A percentile compares a stretch with the other conserved stretches of the same genome.
Evolutionary conservation across 2,329 filamentous ascomycete species (phyloP).

Genomic region (Huntiella omanensis): DNA sequence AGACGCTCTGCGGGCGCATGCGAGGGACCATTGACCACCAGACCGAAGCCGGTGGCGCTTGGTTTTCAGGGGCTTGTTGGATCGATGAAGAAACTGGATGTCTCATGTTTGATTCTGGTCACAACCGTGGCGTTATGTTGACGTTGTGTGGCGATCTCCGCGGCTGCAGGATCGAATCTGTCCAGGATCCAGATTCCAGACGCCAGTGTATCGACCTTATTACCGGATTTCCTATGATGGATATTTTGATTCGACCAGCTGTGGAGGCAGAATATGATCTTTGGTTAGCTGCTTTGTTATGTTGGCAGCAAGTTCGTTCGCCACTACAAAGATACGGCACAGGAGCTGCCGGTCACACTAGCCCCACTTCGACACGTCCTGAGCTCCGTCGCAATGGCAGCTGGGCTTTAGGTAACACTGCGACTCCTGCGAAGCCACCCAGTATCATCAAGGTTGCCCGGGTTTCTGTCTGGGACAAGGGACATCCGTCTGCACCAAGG

Average conservation of each 20-base stretch:
- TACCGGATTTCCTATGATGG: conserved; percentile 14
- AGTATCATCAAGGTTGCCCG: conserved; percentile 94
- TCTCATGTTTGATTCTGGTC: conserved; percentile 51
- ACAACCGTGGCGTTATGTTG: conserved; percentile 3
- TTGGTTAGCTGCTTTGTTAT: conserved; percentile 64
- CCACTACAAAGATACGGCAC: conserved; percentile 29
- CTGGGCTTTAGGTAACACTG: conserved; percentile 5
- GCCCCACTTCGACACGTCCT: conserved; percentile 20
- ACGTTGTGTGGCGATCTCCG: conserved; percentile 9
- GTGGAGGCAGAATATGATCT: conserved; percentile 50
- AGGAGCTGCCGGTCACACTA: conserved; percentile 17
- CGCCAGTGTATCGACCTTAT: conserved; percentile 8
- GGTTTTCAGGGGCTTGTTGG: conserved; percentile 55
- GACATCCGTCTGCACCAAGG: conserved; percentile 32
- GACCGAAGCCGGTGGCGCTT: conserved; percentile 38
- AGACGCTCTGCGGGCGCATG: conserved; percentile 59
- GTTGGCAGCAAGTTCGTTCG: conserved; percentile 57
- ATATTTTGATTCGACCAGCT: conserved; percentile 46
- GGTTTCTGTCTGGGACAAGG: conserved; percentile 80
- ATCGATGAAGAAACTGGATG: conserved; percentile 60
- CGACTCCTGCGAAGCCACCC: conserved; percentile 13
- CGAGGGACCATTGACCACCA: conserved; percentile 60
- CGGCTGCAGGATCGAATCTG: conserved; percentile 16
- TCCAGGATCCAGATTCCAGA: conserved; percentile 15
- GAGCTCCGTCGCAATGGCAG: conserved; percentile 24